These are phyloP conservation scores for Auricularia sp. DNA, from an alignment of 768 basidiomycete genomes.

Conservation along the genomic window DNA sequence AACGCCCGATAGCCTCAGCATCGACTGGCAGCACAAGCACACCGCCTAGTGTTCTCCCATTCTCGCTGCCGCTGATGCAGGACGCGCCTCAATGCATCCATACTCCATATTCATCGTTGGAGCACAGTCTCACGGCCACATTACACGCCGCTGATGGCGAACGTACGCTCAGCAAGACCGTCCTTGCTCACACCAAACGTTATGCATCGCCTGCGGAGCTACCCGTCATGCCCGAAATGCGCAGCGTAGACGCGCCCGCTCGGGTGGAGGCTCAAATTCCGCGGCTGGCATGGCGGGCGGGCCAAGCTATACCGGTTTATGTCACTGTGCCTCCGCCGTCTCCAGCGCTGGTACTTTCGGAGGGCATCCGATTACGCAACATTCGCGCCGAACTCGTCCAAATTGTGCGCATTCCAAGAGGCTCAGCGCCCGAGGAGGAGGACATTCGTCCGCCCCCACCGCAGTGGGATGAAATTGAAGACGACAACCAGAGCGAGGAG, in stretches of 20 bases:
- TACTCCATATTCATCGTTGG: slow-evolving; percentile 63
- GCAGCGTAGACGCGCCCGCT: slow-evolving; percentile 51
- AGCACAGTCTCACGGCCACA: slow-evolving; percentile 59
- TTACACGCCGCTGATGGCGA: slow-evolving; percentile 37
- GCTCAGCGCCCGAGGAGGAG: neutral
- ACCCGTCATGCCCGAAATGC: slow-evolving; percentile 50
- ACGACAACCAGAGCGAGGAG: neutral
- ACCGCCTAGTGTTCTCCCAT: slow-evolving; percentile 58
- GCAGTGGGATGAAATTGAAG: neutral
- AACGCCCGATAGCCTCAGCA: slow-evolving; percentile 27
- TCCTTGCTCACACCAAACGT: slow-evolving; percentile 62
- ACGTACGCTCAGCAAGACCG: slow-evolving; percentile 42
- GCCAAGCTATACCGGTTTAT: slow-evolving; percentile 71
- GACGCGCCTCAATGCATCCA: slow-evolving; percentile 81
- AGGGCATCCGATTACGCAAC: slow-evolving; percentile 68
- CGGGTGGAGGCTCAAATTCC: slow-evolving; percentile 62
- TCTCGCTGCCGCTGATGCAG: slow-evolving; percentile 65
- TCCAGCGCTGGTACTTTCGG: slow-evolving; percentile 54
- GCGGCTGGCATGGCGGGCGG: slow-evolving; percentile 56
- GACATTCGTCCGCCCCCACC: neutral
- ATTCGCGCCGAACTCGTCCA: slow-evolving; percentile 72
- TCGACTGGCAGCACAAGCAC: slow-evolving; percentile 13
- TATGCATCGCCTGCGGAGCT: slow-evolving; percentile 59
- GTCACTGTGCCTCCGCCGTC: slow-evolving; percentile 70
- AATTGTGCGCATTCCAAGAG: slow-evolving; percentile 11